phyloP scores from a whole-genome alignment of 768 basidiomycete genomes.

The Austroboletus eburneus region DNA sequence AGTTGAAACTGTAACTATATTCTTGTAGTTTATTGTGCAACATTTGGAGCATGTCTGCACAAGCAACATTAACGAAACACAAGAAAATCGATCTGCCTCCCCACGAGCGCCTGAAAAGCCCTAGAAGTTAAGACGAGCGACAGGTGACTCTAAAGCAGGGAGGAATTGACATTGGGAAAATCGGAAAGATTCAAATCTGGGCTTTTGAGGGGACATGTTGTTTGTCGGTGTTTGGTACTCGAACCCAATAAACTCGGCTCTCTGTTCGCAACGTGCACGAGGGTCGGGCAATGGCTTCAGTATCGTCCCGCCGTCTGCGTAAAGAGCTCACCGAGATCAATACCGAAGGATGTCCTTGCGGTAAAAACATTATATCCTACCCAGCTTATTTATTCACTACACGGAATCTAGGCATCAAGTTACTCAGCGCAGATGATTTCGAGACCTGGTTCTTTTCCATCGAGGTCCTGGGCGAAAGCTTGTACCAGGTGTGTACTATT shows the following conservation, averaged over 20 bases:
- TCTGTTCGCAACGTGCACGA: constrained; percentile 13
- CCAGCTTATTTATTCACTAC: constrained; percentile 1
- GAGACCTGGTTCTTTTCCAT: constrained; percentile 74
- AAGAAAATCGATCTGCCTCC: constrained; percentile 47
- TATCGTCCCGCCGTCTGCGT: constrained; percentile 58
- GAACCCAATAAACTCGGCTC: constrained; percentile 1
- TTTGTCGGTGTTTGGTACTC: constrained; percentile 37
- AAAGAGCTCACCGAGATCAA: constrained; percentile 72
- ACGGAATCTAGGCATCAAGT: constrained; percentile 54
- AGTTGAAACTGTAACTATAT: constrained; percentile 10
- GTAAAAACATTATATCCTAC: constrained; percentile 30
- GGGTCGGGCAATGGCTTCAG: constrained; percentile 49
- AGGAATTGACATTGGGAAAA: constrained; percentile 39
- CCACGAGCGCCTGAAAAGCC: constrained; percentile 65
- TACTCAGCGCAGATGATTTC: constrained; percentile 75
- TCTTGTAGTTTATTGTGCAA: constrained; percentile 23
- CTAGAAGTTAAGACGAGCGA: constrained; percentile 37
- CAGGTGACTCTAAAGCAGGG: constrained; percentile 74
- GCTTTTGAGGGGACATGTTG: constrained; percentile 29
- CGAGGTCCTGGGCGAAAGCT: constrained; percentile 78
- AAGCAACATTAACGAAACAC: constrained; percentile 19
- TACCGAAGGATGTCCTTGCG: constrained; percentile 61
- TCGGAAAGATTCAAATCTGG: background rate
- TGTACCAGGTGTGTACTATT: constrained; percentile 55
- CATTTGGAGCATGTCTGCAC: constrained; percentile 11